Percentiles rank a stretch among this genome's conserved stretches.
Evolutionary conservation across 1,139 yeast genomes (phyloP).

Genomic region (Yamadazyma dushanensis): DNA sequence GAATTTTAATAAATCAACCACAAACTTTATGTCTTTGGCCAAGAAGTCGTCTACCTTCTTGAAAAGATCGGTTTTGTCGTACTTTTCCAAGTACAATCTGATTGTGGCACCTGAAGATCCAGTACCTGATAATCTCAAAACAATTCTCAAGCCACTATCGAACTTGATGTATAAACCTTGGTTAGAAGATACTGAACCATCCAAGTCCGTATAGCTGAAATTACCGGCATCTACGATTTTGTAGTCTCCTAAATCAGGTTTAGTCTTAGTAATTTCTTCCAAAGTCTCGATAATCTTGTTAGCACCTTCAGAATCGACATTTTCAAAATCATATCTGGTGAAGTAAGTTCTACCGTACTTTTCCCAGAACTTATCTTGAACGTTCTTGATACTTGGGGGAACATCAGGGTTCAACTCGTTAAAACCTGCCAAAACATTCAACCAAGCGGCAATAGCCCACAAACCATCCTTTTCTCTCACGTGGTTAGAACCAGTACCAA

Average conservation of each 20-base stretch:
- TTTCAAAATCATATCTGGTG: slow-evolving; percentile 93
- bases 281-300: slow-evolving; percentile 62
- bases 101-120: slow-evolving; percentile 99
- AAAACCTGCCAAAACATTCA: slow-evolving; percentile 86
- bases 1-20: slow-evolving; percentile 69
- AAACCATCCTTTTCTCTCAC: slow-evolving; percentile 97
- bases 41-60: slow-evolving; percentile 70
- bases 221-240: slow-evolving; percentile 76
- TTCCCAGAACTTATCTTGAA: slow-evolving; percentile 85
- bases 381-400: slow-evolving; percentile 66
- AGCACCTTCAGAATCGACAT: slow-evolving; percentile 77
- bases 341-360: slow-evolving; percentile 97
- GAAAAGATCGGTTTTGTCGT: slow-evolving; percentile 56
- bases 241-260: slow-evolving; percentile 46
- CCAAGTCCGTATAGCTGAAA: slow-evolving; percentile 90
- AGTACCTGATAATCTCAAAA: slow-evolving; percentile 93
- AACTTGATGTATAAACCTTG: slow-evolving; percentile 91
- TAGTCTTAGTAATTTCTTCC: slow-evolving; percentile 32
- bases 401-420: slow-evolving; percentile 56
- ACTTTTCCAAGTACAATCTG: slow-evolving; percentile 87
- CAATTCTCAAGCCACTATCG: slow-evolving; percentile 79
- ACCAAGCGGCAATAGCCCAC: slow-evolving; percentile 98
- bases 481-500: slow-evolving; percentile 97
- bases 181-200: slow-evolving; percentile 85
- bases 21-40: slow-evolving; percentile 58